Percentiles rank a stretch among this genome's conserved stretches.
Conservation (phyloP, 75 land plant species). For the Chamaecyparis obtusa region DNA sequence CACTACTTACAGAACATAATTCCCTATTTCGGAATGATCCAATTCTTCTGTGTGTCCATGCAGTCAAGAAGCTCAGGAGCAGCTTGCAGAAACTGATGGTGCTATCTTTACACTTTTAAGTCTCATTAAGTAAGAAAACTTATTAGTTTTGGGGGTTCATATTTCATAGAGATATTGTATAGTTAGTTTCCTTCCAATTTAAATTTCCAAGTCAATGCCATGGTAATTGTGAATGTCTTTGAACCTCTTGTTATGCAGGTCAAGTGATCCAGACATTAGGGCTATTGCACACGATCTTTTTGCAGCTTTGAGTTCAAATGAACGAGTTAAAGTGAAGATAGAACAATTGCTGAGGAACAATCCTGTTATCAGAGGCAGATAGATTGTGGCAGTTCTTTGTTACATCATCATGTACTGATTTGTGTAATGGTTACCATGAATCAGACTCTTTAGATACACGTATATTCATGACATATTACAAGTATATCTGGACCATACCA, state of each 20-base stretch:
- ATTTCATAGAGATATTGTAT: background rate
- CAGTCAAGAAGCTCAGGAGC: conserved; percentile 29
- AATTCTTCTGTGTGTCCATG: background rate
- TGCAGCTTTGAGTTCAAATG: conserved; percentile 20
- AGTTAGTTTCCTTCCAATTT: background rate
- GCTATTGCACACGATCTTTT: conserved; percentile 36
- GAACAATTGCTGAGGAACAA: conserved; percentile 26
- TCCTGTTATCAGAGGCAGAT: background rate
- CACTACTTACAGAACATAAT: background rate
- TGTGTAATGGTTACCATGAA: background rate
- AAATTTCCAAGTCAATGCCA: background rate
- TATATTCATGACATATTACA: background rate
- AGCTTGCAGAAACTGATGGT: conserved; percentile 35
- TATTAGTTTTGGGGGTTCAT: background rate
- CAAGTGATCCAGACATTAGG: conserved; percentile 32
- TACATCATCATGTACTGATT: background rate
- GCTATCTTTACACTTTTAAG: conserved; percentile 18
- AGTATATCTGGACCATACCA: background rate
- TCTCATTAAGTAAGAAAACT: conserved; percentile 24
- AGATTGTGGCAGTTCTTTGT: background rate
- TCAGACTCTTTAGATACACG: background rate
- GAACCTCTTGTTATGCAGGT: conserved; percentile 20
- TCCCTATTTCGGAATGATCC: background rate
- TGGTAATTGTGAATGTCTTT: conserved; percentile 2
- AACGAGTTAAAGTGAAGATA: conserved; percentile 19